Conservation (phyloP, 129 eudicot genomes). For the Solidago caesia region DNA sequence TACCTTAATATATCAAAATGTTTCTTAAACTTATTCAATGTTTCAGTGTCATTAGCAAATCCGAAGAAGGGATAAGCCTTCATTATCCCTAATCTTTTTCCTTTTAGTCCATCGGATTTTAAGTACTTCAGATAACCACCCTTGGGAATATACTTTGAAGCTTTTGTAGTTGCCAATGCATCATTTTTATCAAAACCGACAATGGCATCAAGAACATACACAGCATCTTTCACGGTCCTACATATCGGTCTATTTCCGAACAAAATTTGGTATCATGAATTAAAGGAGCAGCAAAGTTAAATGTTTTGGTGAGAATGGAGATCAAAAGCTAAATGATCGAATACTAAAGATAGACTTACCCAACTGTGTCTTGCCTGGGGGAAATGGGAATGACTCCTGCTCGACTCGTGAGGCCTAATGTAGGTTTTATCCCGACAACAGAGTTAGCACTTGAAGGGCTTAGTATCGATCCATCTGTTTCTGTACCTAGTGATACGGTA, state of each 20-base stretch:
- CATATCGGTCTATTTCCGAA: conserved; percentile 49
- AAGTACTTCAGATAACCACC: conserved; percentile 65
- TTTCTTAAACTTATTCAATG: conserved; percentile 38
- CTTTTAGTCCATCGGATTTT: conserved; percentile 46
- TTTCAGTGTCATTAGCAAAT: conserved; percentile 31
- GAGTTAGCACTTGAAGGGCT: conserved; percentile 57
- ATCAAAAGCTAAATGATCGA: conserved; percentile 4
- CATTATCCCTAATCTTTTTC: conserved; percentile 56
- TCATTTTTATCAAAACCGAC: conserved; percentile 67
- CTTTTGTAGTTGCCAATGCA: conserved; percentile 47
- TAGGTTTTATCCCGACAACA: conserved; percentile 68
- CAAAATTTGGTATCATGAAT: no score
- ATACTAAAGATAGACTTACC: conserved; percentile 32
- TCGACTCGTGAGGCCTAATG: conserved; percentile 71
- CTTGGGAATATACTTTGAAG: conserved; percentile 52
- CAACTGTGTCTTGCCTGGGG: conserved; percentile 78
- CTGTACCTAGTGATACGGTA: conserved; percentile 70
- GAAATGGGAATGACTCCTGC: conserved; percentile 67
- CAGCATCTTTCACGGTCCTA: conserved; percentile 65
- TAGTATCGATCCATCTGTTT: conserved; percentile 69
- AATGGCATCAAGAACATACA: conserved; percentile 55
- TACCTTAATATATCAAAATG: conserved; percentile 58
- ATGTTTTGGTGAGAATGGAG: neutral
- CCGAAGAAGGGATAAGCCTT: conserved; percentile 39
- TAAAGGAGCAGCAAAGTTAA: no score